These are phyloP conservation scores for Aureobasidium sp. DNA, from an alignment of 2,329 filamentous ascomycete genomes.

Conservation along the genomic window DNA sequence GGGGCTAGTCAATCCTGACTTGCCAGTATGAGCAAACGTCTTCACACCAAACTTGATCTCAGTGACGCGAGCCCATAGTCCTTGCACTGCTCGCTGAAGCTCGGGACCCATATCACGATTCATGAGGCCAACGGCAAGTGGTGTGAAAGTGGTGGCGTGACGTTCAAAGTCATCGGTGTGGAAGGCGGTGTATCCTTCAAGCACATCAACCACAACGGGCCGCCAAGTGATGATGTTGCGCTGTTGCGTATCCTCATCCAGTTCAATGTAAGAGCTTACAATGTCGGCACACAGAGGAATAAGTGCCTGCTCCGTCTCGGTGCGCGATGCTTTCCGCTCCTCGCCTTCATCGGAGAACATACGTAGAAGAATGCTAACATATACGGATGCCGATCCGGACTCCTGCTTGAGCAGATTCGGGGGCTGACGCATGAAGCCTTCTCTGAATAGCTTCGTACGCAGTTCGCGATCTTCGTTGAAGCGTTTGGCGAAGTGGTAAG, in stretches of 20 bases:
- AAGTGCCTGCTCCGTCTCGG: constrained; percentile 82
- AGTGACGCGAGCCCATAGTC: constrained; percentile 72
- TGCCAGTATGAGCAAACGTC: background rate
- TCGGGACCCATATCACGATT: constrained; percentile 75
- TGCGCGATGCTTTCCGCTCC: constrained; percentile 70
- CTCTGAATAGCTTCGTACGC: constrained; percentile 86
- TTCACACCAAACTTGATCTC: constrained; percentile 54
- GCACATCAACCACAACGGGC: constrained; percentile 91
- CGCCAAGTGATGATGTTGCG: constrained; percentile 96
- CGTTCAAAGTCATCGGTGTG: constrained; percentile 70
- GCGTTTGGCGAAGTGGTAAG: constrained; percentile 89
- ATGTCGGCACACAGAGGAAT: constrained; percentile 96
- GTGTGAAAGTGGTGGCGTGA: constrained; percentile 78
- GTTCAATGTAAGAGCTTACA: constrained; percentile 70
- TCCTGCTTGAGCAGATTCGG: constrained; percentile 98
- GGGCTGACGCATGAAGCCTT: constrained; percentile 99
- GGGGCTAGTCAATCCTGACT: background rate
- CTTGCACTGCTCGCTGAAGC: constrained; percentile 68
- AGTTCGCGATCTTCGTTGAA: constrained; percentile 98
- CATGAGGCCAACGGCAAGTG: constrained; percentile 74
- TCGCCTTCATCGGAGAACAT: constrained; percentile 92
- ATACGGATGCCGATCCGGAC: constrained; percentile 83
- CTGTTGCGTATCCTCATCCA: constrained; percentile 95
- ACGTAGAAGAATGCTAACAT: constrained; percentile 88
- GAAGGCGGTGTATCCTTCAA: constrained; percentile 87